Conservation (phyloP, 805 yeast genomes). For the Candida nanaspora region DNA sequence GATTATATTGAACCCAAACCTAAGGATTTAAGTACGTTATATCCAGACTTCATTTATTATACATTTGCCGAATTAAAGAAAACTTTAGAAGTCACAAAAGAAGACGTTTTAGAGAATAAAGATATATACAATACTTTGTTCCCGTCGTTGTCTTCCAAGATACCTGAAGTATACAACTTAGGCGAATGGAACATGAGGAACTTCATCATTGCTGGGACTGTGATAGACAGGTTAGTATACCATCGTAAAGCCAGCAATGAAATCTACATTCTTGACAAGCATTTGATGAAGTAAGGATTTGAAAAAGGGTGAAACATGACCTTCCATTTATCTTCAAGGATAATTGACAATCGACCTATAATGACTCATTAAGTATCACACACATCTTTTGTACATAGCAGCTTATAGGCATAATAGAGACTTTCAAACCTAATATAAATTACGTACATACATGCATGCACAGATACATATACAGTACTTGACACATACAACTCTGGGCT, state of each 20-base stretch:
- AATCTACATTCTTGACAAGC: conserved; percentile 11
- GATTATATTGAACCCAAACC: conserved; percentile 21
- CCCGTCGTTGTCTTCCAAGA: conserved; percentile 44
- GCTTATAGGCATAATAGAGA: too few relatives aligned
- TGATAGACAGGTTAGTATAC: conserved; percentile 21
- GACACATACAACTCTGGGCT: too few relatives aligned
- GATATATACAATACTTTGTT: conserved; percentile 38
- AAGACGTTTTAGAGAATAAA: conserved; percentile 49
- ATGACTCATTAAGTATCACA: too few relatives aligned
- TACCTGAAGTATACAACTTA: conserved; percentile 34
- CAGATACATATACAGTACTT: too few relatives aligned
- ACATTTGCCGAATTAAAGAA: conserved; percentile 23
- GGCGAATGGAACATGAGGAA: conserved; percentile 44
- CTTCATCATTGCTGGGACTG: conserved; percentile 36
- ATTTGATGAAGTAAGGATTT: not conserved
- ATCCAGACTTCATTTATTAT: conserved; percentile 42
- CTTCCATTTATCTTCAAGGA: too few relatives aligned
- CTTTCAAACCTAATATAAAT: too few relatives aligned
- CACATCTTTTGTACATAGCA: too few relatives aligned
- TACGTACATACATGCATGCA: too few relatives aligned
- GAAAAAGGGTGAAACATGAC: too few relatives aligned
- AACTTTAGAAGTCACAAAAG: conserved; percentile 30
- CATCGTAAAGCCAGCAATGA: conserved; percentile 21
- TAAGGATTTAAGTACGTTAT: not conserved
- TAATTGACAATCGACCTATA: too few relatives aligned